These are phyloP conservation scores for Fusarium stilboides DNA, from an alignment of 2,329 filamentous ascomycete genomes.

Conservation along the genomic window DNA sequence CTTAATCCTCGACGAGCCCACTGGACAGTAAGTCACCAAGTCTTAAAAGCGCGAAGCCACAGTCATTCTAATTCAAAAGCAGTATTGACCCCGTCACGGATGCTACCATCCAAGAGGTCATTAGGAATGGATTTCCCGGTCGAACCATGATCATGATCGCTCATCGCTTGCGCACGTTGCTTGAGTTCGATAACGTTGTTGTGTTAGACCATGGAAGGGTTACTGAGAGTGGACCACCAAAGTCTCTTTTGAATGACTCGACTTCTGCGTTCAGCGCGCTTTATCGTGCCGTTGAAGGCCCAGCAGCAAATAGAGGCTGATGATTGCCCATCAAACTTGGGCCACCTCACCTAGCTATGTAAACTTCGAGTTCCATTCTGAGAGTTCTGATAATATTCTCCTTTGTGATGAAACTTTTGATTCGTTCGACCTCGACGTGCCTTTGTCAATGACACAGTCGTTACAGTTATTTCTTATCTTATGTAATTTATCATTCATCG, in stretches of 20 bases:
- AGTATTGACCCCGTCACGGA: neutral
- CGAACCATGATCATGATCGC: neutral
- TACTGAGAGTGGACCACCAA: neutral
- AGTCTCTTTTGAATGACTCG: neutral
- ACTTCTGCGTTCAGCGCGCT: neutral
- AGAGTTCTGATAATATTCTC: too few relatives aligned
- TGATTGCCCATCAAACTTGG: too few relatives aligned
- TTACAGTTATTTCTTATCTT: too few relatives aligned
- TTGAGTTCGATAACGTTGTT: neutral
- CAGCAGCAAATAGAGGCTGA: neutral
- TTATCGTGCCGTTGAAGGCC: neutral
- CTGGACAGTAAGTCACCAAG: conserved; percentile 1
- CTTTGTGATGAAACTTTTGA: too few relatives aligned
- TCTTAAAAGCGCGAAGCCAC: neutral
- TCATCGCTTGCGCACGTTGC: neutral
- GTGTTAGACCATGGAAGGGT: neutral
- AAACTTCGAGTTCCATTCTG: too few relatives aligned
- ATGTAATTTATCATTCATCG: too few relatives aligned
- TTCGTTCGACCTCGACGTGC: too few relatives aligned
- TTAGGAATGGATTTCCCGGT: neutral
- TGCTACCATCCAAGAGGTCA: neutral
- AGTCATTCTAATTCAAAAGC: neutral
- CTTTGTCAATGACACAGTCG: too few relatives aligned
- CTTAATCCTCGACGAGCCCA: neutral
- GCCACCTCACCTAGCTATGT: too few relatives aligned